A percentile compares a stretch with the other conserved stretches of the same genome.
Conservation (phyloP, 306 rosid species). For the Acacia crassicarpa region DNA sequence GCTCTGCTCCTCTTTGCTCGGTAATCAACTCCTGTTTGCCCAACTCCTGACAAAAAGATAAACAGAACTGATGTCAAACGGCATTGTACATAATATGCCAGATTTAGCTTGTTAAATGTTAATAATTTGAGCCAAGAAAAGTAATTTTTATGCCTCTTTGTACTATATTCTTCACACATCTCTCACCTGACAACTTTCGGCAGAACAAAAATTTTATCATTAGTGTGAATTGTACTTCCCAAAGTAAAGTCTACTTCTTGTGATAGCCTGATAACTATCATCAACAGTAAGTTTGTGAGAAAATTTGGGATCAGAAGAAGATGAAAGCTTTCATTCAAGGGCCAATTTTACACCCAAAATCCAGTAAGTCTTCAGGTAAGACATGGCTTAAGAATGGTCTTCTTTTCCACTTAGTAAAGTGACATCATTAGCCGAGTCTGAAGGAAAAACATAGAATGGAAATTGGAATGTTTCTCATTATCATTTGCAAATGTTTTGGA, state of each 20-base stretch:
- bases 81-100: slow-evolving; percentile 31
- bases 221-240: slow-evolving; percentile 41
- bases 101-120: slow-evolving; percentile 35
- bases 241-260: slow-evolving; percentile 34
- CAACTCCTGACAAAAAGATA: slow-evolving; percentile 49
- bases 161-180: slow-evolving; percentile 33
- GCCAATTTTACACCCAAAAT: slow-evolving; percentile 51
- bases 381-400: slow-evolving; percentile 47
- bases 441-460: slow-evolving; percentile 38
- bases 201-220: slow-evolving; percentile 38
- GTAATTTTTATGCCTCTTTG: slow-evolving; percentile 28
- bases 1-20: slow-evolving; percentile 73
- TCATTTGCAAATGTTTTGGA: slow-evolving; percentile 44
- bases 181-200: slow-evolving; percentile 39
- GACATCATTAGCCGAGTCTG: slow-evolving; percentile 42
- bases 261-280: slow-evolving; percentile 39
- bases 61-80: slow-evolving; percentile 47
- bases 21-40: slow-evolving; percentile 49
- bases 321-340: slow-evolving; percentile 45
- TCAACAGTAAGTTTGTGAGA: slow-evolving; percentile 46
- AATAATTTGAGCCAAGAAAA: slow-evolving; percentile 26
- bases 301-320: slow-evolving; percentile 49
- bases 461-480: slow-evolving; percentile 20
- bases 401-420: slow-evolving; percentile 52
- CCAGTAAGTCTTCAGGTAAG: slow-evolving; percentile 72